phyloP scores from a whole-genome alignment of 768 basidiomycete species.

The Agrocybe chaxingu region DNA sequence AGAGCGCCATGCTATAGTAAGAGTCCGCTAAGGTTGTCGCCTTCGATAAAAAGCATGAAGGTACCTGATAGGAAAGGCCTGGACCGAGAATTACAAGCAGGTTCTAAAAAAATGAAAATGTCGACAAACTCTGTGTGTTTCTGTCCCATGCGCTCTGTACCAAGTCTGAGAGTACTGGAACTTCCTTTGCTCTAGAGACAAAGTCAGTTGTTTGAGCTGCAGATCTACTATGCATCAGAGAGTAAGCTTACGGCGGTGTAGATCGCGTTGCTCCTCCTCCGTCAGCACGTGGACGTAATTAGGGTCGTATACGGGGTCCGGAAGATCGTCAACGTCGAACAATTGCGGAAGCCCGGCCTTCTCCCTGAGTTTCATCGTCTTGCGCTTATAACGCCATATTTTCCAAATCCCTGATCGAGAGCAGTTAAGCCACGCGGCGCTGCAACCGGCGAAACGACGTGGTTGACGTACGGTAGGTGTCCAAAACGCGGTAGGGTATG shows the following conservation, averaged over 20 bases:
- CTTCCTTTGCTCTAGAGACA: conserved; percentile 56
- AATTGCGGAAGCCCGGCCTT: conserved; percentile 65
- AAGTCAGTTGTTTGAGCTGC: conserved; percentile 1
- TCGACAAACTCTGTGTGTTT: conserved; percentile 62
- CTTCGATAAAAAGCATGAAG: too few species aligned
- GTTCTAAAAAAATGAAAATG: neutral
- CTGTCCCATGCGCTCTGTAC: conserved; percentile 84
- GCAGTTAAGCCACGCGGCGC: neutral
- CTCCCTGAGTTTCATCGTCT: conserved; percentile 53
- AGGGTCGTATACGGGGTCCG: conserved; percentile 70
- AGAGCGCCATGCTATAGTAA: conserved; percentile 52
- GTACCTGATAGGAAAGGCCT: too few species aligned
- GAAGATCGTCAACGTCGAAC: conserved; percentile 74
- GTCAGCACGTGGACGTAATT: conserved; percentile 72
- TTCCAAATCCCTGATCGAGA: conserved; percentile 53
- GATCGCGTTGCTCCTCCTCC: conserved; percentile 57
- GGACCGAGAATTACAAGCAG: neutral
- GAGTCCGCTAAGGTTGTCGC: too few species aligned
- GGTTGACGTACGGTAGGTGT: conserved; percentile 62
- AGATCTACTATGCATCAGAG: neutral
- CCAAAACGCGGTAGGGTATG: conserved; percentile 70
- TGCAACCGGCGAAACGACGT: neutral
- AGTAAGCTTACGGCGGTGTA: conserved; percentile 56
- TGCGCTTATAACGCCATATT: conserved; percentile 73
- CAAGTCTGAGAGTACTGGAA: conserved; percentile 75